Evolutionary conservation across 352 stramenopile genomes (phyloP).

Genomic region (Globisporangium nagaii): DNA sequence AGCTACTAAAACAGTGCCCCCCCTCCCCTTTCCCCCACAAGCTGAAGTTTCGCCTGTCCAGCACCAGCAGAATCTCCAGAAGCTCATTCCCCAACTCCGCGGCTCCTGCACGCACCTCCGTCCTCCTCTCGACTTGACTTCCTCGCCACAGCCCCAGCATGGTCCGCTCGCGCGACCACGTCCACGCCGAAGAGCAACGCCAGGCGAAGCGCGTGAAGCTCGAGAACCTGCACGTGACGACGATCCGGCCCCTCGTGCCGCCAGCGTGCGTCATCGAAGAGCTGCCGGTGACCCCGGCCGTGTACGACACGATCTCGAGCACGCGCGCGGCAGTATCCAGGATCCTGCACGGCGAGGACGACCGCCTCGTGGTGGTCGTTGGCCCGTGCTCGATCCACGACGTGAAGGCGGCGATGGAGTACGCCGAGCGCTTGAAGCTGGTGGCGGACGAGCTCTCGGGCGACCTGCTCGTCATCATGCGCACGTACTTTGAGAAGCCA

Average conservation of each 20-base stretch:
- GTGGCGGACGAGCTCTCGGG: constrained; percentile 68
- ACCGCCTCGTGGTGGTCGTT: constrained; percentile 79
- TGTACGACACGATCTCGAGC: constrained; percentile 58
- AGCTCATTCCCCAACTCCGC: constrained; percentile 24
- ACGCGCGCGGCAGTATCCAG: constrained; percentile 42
- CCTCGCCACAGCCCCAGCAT: constrained; percentile 18
- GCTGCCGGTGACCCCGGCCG: constrained; percentile 57
- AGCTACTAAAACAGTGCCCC: too few relatives aligned
- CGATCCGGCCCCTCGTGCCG: constrained; percentile 64
- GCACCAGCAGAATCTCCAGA: constrained; percentile 1
- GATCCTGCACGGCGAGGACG: constrained; percentile 74
- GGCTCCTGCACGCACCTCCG: background rate
- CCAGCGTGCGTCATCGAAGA: constrained; percentile 69
- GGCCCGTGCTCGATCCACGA: constrained; percentile 89
- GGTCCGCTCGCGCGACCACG: constrained; percentile 14
- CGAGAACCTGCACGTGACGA: constrained; percentile 64
- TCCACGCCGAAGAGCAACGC: constrained; percentile 26
- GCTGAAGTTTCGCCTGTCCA: background rate
- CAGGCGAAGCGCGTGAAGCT: constrained; percentile 60
- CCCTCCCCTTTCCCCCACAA: too few relatives aligned
- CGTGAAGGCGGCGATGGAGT: constrained; percentile 80
- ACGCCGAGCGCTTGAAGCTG: constrained; percentile 50
- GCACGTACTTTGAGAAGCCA: constrained; percentile 90
- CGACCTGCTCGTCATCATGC: constrained; percentile 87
- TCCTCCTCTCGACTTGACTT: background rate